Percentiles rank a stretch among this genome's conserved stretches.
phyloP scores from a whole-genome alignment of 148 eudicot genomes.

The Chenopodium suecicum region DNA sequence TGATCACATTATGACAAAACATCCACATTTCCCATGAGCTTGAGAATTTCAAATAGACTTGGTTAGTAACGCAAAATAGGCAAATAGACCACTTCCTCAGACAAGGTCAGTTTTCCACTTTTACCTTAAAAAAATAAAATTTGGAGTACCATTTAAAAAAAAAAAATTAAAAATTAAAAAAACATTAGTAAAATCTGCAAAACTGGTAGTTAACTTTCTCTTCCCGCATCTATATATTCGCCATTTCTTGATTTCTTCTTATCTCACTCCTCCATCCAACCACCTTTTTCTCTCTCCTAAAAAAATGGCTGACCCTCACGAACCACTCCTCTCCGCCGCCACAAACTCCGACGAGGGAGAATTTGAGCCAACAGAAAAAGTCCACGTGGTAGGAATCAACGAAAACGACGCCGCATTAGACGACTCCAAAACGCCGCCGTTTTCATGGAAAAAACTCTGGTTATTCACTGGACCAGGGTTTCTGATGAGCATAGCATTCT shows the following conservation, averaged over 20 bases:
- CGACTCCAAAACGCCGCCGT: constrained; percentile 56
- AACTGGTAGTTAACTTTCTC: neutral
- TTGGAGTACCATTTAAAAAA: too few species aligned
- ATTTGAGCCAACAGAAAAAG: constrained; percentile 58
- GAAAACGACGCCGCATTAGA: constrained; percentile 25
- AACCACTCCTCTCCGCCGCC: constrained; percentile 9
- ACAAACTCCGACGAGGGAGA: constrained; percentile 42
- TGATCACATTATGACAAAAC: neutral
- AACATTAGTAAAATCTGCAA: neutral
- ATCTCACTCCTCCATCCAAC: neutral
- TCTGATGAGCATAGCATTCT: constrained; percentile 88
- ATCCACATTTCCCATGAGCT: neutral
- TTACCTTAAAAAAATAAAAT: too few species aligned
- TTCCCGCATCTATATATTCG: constrained; percentile 12
- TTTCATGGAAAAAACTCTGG: constrained; percentile 95
- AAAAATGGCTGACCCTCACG: constrained; percentile 14
- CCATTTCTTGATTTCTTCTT: neutral
- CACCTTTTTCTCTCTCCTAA: neutral
- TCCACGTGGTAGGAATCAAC: constrained; percentile 50
- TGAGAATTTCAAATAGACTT: too few species aligned
- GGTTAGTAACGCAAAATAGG: neutral
- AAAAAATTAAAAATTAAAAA: too few species aligned
- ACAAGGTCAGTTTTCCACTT: too few species aligned
- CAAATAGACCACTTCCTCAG: neutral
- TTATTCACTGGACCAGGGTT: constrained; percentile 93